Evolutionary conservation across 176 grass and related monocot genomes (phyloP).

Genomic region (Saccharum spontaneum): DNA sequence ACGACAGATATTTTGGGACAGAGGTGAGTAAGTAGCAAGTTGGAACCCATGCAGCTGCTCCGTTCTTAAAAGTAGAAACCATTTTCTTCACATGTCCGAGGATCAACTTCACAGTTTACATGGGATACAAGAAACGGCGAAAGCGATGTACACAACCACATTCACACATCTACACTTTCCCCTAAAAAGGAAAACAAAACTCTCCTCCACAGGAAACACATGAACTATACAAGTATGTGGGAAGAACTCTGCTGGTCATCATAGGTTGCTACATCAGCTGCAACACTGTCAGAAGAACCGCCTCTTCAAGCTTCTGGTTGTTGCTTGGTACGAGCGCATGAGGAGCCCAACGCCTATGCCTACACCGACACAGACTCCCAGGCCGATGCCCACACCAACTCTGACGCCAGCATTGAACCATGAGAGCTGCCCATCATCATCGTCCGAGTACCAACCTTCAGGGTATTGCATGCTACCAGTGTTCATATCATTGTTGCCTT

Average conservation of each 20-base stretch:
- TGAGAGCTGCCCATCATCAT: slow-evolving; percentile 71
- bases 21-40: neutral
- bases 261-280: neutral
- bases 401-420: slow-evolving; percentile 98
- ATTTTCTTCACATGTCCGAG: neutral
- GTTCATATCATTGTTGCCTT: slow-evolving; percentile 37
- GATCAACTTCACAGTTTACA: slow-evolving; percentile 22
- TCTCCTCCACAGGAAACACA: slow-evolving; percentile 9
- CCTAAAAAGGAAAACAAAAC: neutral
- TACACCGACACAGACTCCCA: slow-evolving; percentile 90
- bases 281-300: slow-evolving; percentile 61
- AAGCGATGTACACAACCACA: neutral
- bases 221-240: slow-evolving; percentile 7
- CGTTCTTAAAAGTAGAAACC: neutral
- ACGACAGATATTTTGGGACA: too few relatives aligned
- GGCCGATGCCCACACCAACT: slow-evolving; percentile 84
- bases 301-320: slow-evolving; percentile 73
- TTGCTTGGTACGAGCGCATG: slow-evolving; percentile 89
- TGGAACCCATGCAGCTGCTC: neutral
- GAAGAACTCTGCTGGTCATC: neutral
- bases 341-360: slow-evolving; percentile 94
- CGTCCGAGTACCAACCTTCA: slow-evolving; percentile 63
- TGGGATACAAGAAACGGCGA: neutral
- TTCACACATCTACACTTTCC: neutral
- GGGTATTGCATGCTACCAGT: slow-evolving; percentile 55